Base-by-base conservation (phyloP, 768 basidiomycete genomes). In the Plicaturopsis crispa region DNA sequence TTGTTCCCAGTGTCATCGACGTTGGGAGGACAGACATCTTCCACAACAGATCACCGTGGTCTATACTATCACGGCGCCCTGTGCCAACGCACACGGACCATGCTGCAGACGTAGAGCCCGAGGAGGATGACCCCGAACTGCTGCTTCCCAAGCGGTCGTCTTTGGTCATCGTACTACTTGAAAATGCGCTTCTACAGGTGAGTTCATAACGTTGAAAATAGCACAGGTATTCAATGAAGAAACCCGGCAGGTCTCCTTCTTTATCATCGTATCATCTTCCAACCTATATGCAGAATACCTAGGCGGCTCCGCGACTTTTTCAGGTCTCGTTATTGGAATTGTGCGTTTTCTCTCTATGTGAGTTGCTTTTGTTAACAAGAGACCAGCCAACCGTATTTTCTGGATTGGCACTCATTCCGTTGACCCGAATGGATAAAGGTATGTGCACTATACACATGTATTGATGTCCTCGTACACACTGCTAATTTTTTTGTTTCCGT, bases 301-400 rank as follows among this genome's bases (percentile, higher is more conserved):
- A 5, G 80, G 80, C 17, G 82, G 81, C 13, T 70, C 62, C n/a
- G 62, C 77, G n/a, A 78, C 77, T 0, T 85, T 84, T 52, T 76
- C 80, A 24, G 80, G 82, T 36, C 49, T 85, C 5, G 69, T 67
- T 23, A 66, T 70, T 24, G 66, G 68, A 36, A 64, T 31, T 31
- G 17, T 49, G 59, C 62, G 12, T 63, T 63, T 43, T 47, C 65
- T n/a, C 61, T 71, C 23, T 75, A 82, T 41, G 82, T 82, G 46
- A 78, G 84, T 42, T n/a, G n/a, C n/a, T n/a, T n/a, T n/a, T n/a
- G n/a, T n/a, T n/a, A n/a, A n/a, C n/a, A n/a, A n/a, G n/a, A n/a
- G n/a, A n/a, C n/a, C n/a, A n/a, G n/a, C 83, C 80, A 7, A 73
- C 75, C 7, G 57, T 74, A 2, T 69, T 82, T 41, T 71, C 79